Base-by-base conservation (phyloP, 176 grass and related monocot genomes). In the Oryza australiensis region DNA sequence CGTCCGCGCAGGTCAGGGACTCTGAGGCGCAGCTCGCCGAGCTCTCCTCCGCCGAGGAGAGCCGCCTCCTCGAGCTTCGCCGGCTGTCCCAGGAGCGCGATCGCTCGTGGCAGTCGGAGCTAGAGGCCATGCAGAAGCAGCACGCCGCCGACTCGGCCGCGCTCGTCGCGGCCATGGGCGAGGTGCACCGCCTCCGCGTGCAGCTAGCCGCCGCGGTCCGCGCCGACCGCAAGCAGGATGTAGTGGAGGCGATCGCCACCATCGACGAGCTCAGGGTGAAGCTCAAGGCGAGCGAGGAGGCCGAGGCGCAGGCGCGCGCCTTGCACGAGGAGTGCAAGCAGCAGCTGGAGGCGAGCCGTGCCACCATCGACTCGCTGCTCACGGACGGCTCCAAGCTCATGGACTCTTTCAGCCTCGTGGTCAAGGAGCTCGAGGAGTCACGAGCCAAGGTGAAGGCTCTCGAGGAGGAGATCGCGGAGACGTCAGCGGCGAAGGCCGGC, bases 21-120 rank as follows among this genome's bases (percentile, higher is more conserved):
- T 91, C 84, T 20, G 72, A 90, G 55, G 84, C 32, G 45, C 85
- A 93, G 80, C 79, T 94, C 43, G 73, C 74, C 26, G 89, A 91
- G 81, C 87, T 94, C 26, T 91, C 92, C 7, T 81, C 84, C 8
- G 57, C 82, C 2, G 95, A 98, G 83, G 82, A 95, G 24, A 45
- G 79, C 38, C 88, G 95, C 22, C 86, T 98, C 51, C 88, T 90
- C 22, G 89, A 99, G 80, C 84, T 99, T 5, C 85, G 97, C 10
- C 92, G 92, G 23, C 84, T 99, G 37, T 95, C 97, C 2, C 91
- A 99, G 68, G 97, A 99, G 86, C 91, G 97, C 26, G 97, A 99
- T 62, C 91, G 97, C 12, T 90, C 91, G 75, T 99, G 97, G 97
- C 93, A 99, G 32, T 93, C 90, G 68, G 97, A 96, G 89, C 85